Evolutionary conservation across 2,329 filamentous ascomycete genomes (phyloP).

Genomic region (Hymenoscyphus infarciens): DNA sequence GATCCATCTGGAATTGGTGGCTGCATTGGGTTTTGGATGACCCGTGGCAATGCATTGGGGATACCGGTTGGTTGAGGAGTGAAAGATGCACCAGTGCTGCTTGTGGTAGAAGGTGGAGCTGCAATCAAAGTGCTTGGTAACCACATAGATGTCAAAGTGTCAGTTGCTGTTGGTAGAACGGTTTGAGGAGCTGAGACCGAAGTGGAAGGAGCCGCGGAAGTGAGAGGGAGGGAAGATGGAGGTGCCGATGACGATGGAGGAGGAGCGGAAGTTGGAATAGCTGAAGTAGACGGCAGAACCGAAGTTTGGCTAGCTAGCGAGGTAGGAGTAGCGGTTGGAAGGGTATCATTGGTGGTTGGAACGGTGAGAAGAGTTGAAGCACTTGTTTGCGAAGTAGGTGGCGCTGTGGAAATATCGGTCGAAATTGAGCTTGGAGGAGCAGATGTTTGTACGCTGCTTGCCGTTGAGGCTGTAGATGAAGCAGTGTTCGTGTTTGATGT

Average conservation of each 20-base stretch:
- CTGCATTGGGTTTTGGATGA: constrained; percentile 30
- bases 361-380: background rate
- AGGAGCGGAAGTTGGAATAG: constrained; percentile 3
- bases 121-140: constrained; percentile 30
- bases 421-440: background rate
- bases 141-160: constrained; percentile 28
- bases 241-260: constrained; percentile 10
- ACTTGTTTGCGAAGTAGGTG: background rate
- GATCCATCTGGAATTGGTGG: constrained; percentile 45
- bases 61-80: constrained; percentile 29
- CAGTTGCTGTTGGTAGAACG: constrained; percentile 29
- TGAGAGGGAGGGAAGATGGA: background rate
- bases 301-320: constrained; percentile 8
- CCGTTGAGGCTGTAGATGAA: background rate
- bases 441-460: background rate
- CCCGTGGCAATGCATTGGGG: constrained; percentile 26
- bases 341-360: constrained; percentile 14
- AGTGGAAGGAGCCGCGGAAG: constrained; percentile 14
- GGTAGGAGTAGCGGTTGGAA: constrained; percentile 9
- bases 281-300: background rate
- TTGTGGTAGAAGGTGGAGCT: constrained; percentile 20
- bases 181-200: constrained; percentile 4
- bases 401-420: background rate
- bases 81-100: constrained; percentile 16
- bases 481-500: background rate